phyloP scores from a whole-genome alignment of 2,329 filamentous ascomycete genomes.

The Byssothecium circinans region DNA sequence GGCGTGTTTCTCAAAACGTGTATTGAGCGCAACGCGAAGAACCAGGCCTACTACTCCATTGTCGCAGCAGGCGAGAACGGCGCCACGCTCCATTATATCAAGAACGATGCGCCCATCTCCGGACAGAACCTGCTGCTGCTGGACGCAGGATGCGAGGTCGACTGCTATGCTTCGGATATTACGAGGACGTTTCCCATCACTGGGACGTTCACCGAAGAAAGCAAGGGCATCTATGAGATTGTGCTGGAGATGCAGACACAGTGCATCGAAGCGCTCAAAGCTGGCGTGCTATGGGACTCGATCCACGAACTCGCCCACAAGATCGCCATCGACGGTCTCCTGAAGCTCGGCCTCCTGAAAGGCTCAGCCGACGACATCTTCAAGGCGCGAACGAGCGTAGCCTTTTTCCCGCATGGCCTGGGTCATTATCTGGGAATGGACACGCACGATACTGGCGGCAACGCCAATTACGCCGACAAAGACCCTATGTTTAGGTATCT shows the following conservation, averaged over 20 bases:
- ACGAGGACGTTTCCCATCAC: constrained; percentile 85
- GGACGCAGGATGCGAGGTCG: constrained; percentile 70
- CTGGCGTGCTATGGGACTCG: constrained; percentile 77
- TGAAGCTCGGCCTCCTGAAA: constrained; percentile 69
- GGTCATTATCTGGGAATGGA: constrained; percentile 58
- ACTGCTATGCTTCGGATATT: constrained; percentile 60
- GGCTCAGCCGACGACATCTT: constrained; percentile 55
- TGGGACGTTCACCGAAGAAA: constrained; percentile 53
- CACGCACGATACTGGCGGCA: constrained; percentile 54
- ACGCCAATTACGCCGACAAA: constrained; percentile 61
- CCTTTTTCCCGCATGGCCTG: constrained; percentile 56
- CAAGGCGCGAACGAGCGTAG: constrained; percentile 48
- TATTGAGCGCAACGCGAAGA: constrained; percentile 71
- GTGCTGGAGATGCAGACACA: constrained; percentile 86
- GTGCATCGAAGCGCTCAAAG: constrained; percentile 71
- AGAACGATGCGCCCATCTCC: constrained; percentile 43
- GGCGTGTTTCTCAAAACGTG: constrained; percentile 77
- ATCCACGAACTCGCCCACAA: constrained; percentile 79
- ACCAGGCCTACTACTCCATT: constrained; percentile 88
- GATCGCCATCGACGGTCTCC: constrained; percentile 78
- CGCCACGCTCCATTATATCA: constrained; percentile 84
- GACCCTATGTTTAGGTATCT: constrained; percentile 88
- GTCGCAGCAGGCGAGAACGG: constrained; percentile 78
- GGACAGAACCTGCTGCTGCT: constrained; percentile 79
- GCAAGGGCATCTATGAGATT: constrained; percentile 68